A percentile compares a stretch with the other conserved stretches of the same genome.
Conservation (phyloP, 2,329 filamentous ascomycete genomes). For the Westerdykella aurantiaca region DNA sequence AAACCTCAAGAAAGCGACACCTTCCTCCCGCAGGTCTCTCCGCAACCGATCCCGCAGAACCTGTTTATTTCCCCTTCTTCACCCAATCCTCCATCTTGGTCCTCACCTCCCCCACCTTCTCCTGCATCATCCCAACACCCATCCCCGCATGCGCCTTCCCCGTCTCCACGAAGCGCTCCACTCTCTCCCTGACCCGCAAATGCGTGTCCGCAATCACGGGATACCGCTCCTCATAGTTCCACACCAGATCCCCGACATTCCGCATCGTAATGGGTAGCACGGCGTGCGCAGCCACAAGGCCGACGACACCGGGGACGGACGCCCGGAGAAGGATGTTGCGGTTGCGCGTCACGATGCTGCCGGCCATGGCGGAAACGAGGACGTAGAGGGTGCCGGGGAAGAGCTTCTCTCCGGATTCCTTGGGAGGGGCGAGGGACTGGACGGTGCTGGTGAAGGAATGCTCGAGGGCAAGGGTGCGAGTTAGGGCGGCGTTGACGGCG, state of each 20-base stretch:
- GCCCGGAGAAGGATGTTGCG: slow-evolving; percentile 77
- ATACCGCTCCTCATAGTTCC: slow-evolving; percentile 88
- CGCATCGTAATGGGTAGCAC: slow-evolving; percentile 84
- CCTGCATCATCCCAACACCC: slow-evolving; percentile 67
- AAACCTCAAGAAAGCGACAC: too few relatives aligned
- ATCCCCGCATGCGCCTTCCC: slow-evolving; percentile 69
- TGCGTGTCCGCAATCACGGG: slow-evolving; percentile 80
- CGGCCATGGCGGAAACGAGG: slow-evolving; percentile 89
- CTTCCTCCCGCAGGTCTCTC: too few relatives aligned
- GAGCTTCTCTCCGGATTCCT: slow-evolving; percentile 79
- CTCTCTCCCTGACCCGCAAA: slow-evolving; percentile 61
- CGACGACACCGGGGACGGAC: slow-evolving; percentile 70
- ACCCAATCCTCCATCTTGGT: slow-evolving; percentile 84
- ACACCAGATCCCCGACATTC: slow-evolving; percentile 79
- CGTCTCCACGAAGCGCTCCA: slow-evolving; percentile 65
- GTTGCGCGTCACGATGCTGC: slow-evolving; percentile 83
- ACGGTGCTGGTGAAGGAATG: slow-evolving; percentile 84
- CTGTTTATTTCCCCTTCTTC: slow-evolving; percentile 70
- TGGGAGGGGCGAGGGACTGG: slow-evolving; percentile 78
- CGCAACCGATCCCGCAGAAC: too few relatives aligned
- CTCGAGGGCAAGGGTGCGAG: slow-evolving; percentile 77
- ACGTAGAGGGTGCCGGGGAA: slow-evolving; percentile 90
- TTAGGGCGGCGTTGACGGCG: slow-evolving; percentile 74
- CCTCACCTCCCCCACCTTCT: slow-evolving; percentile 69
- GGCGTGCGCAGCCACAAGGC: slow-evolving; percentile 74